A percentile compares a stretch with the other conserved stretches of the same genome.
phyloP scores from a whole-genome alignment of 352 stramenopile species.

The Globisporangium spinosum region DNA sequence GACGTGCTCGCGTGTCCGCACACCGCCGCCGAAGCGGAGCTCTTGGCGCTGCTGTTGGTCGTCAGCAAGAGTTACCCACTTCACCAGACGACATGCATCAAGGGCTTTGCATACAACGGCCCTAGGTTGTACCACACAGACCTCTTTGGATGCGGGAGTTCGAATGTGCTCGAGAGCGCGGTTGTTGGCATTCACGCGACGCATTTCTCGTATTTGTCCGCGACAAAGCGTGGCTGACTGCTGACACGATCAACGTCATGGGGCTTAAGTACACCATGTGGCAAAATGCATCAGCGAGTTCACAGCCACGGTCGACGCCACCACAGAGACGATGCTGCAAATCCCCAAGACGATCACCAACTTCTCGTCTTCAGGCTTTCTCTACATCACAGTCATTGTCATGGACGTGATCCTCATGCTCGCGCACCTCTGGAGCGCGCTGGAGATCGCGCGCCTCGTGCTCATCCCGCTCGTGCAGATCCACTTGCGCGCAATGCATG shows the following conservation, averaged over 20 bases:
- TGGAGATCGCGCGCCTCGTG: slow-evolving; percentile 27
- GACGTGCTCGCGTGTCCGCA: slow-evolving; percentile 28
- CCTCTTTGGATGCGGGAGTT: slow-evolving; percentile 42
- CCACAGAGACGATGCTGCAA: not conserved
- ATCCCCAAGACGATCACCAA: slow-evolving; percentile 16
- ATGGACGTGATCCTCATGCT: slow-evolving; percentile 29
- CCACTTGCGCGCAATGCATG: slow-evolving; percentile 14
- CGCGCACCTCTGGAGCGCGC: slow-evolving; percentile 28
- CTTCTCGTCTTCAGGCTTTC: slow-evolving; percentile 15
- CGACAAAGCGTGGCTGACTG: slow-evolving; percentile 43
- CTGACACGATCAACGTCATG: slow-evolving; percentile 36
- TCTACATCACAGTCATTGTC: slow-evolving; percentile 16
- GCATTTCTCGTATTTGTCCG: slow-evolving; percentile 25
- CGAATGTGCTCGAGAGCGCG: slow-evolving; percentile 23
- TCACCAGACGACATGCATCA: slow-evolving; percentile 33
- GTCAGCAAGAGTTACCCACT: slow-evolving; percentile 40
- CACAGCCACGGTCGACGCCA: slow-evolving; percentile 1
- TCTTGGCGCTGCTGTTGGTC: slow-evolving; percentile 32
- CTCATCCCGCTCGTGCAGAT: slow-evolving; percentile 18
- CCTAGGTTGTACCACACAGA: slow-evolving; percentile 11
- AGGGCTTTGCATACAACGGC: slow-evolving; percentile 29
- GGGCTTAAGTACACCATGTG: slow-evolving; percentile 40
- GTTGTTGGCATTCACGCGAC: slow-evolving; percentile 38
- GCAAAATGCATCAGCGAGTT: slow-evolving; percentile 37
- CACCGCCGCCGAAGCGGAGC: slow-evolving; percentile 32